Percentiles rank a stretch among this genome's conserved stretches.
These are phyloP conservation scores for Selaginella moellendorffii DNA, from an alignment of 75 land plant genomes.

Conservation along the genomic window DNA sequence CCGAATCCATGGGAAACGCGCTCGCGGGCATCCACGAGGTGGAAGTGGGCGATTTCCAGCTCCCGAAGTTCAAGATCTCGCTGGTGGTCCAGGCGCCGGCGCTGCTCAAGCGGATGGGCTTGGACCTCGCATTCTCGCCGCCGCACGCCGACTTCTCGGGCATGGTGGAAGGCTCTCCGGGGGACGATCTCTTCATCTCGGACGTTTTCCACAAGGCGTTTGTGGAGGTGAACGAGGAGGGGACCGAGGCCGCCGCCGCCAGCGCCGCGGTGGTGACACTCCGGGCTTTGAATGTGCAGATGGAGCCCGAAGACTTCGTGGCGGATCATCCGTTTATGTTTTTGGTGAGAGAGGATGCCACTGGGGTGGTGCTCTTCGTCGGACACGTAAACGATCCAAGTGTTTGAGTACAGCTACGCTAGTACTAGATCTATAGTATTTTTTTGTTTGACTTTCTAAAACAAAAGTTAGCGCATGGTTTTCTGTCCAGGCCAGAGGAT, in stretches of 20 bases:
- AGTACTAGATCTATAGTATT: too few relatives aligned
- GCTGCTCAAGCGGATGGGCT: slow-evolving; percentile 42
- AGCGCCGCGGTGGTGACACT: slow-evolving; percentile 39
- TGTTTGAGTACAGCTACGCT: too few relatives aligned
- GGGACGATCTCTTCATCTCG: slow-evolving; percentile 36
- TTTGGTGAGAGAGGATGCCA: slow-evolving; percentile 57
- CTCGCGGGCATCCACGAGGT: slow-evolving; percentile 26
- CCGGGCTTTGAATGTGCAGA: slow-evolving; percentile 1
- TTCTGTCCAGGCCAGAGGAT: too few relatives aligned
- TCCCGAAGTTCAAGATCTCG: slow-evolving; percentile 73
- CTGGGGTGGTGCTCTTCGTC: slow-evolving; percentile 49
- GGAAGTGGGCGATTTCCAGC: slow-evolving; percentile 32
- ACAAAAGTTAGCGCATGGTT: too few relatives aligned
- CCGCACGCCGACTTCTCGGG: slow-evolving; percentile 43
- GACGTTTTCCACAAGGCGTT: slow-evolving; percentile 62
- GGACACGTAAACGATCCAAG: slow-evolving; percentile 75
- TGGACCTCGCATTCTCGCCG: slow-evolving; percentile 39
- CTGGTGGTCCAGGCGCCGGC: slow-evolving; percentile 45
- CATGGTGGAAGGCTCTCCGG: slow-evolving; percentile 47
- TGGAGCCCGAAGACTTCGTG: slow-evolving; percentile 41
- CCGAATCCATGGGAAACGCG: slow-evolving; percentile 31
- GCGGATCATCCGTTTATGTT: slow-evolving; percentile 88
- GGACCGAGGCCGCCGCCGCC: slow-evolving; percentile 91
- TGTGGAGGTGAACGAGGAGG: slow-evolving; percentile 89
- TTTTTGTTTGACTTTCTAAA: too few relatives aligned